phyloP scores from a whole-genome alignment of 116 monocot species.

The Posidonia oceanica region DNA sequence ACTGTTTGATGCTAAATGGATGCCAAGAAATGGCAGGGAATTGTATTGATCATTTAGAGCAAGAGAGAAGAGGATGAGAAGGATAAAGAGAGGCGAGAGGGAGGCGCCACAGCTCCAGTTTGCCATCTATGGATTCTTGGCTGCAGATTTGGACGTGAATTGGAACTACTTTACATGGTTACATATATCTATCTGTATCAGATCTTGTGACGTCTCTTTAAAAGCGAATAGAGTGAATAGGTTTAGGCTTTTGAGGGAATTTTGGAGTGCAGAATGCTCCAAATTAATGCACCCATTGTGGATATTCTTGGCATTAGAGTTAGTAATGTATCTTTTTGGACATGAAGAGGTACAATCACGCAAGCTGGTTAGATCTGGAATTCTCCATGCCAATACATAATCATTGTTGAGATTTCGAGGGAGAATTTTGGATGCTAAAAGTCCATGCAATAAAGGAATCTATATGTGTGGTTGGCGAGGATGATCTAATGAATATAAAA shows the following conservation, averaged over 20 bases:
- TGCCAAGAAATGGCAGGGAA: neutral
- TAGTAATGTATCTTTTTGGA: too few relatives aligned
- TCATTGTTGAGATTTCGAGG: too few relatives aligned
- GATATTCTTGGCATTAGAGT: too few relatives aligned
- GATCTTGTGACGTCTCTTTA: neutral
- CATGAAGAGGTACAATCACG: too few relatives aligned
- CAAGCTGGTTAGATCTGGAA: too few relatives aligned
- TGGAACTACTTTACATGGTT: neutral
- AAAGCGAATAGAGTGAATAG: neutral
- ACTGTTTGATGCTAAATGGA: neutral
- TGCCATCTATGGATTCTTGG: neutral
- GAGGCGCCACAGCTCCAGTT: neutral
- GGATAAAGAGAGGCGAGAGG: neutral
- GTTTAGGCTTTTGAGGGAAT: neutral
- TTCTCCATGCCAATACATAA: too few relatives aligned
- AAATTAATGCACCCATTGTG: too few relatives aligned
- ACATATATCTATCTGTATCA: neutral
- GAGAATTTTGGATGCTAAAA: too few relatives aligned
- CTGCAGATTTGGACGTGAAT: neutral
- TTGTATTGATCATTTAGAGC: neutral
- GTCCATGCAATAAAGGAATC: too few relatives aligned
- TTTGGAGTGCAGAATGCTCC: too few relatives aligned
- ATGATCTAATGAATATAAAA: too few relatives aligned
- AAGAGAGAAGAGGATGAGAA: constrained; percentile 2
- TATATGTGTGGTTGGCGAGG: too few relatives aligned